Base-by-base conservation (phyloP, 2,329 filamentous ascomycete species). In the Aplosporella prunicola region DNA sequence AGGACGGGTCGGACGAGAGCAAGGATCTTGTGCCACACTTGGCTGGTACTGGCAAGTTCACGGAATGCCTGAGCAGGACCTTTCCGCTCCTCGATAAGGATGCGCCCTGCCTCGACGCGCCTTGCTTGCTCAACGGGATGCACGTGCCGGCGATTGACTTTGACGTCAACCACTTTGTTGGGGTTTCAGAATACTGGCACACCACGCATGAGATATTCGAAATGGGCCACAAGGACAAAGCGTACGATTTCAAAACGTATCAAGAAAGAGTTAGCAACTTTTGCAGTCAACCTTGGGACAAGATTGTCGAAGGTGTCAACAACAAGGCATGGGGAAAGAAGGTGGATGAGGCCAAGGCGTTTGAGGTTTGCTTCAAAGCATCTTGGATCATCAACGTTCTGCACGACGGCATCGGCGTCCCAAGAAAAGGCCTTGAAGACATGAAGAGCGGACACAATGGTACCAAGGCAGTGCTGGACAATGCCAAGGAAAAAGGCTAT, bases 181-280 rank as follows among this genome's bases (percentile, higher is more conserved):
- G 91, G 9, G 89, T 98, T 3, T 96, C 89, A 1, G 91, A 98
- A 56, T 98, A 93, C 61, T 98, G 91, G 89, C 91, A 98, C 58
- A 93, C 89, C 0, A 98, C 91, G 0, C 91, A 98, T 51, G 87
- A 91, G 38, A 80, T 96, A 2, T 96, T 98, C 47, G 75, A 81
- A 42, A 74, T 76, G 67, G 78, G 77, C 4, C 78, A 84, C 45
- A 80, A 83, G 47, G 73, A 78, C 48, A 80, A 84, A 47, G 77
- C 83, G 0, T 98, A 96, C 57, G 87, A 96, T 52, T 84, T 94
- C 48, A 75, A 80, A 43, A 87, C 82, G 0, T 98, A 96, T 51
- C 88, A 96, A 54, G 70, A 80, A 45, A 77, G 81, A 23, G 91
- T 96, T 4, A 72, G 79, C 43, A 75, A 84, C 5, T 96, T 93